phyloP scores from a whole-genome alignment of 257 asterid species.

The Eustoma russellianum region DNA sequence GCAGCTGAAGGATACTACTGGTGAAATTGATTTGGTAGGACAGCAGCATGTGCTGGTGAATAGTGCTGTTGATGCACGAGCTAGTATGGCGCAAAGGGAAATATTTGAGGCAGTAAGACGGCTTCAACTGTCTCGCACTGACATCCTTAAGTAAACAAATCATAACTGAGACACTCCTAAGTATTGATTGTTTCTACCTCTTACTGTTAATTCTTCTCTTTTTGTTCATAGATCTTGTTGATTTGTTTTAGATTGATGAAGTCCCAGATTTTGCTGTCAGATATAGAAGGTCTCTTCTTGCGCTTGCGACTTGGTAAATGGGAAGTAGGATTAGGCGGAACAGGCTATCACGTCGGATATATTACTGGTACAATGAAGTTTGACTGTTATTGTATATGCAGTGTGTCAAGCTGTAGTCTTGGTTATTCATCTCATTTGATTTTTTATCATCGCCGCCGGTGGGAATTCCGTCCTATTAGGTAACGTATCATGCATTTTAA shows the following conservation, averaged over 20 bases:
- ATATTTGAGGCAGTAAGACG: constrained; percentile 52
- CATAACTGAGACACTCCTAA: too few species aligned
- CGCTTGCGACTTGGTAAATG: constrained; percentile 53
- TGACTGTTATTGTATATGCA: neutral
- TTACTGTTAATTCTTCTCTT: too few species aligned
- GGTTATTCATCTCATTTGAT: neutral
- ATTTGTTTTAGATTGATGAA: constrained; percentile 42
- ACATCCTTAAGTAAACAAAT: constrained; percentile 49
- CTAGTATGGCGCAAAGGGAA: constrained; percentile 18
- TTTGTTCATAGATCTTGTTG: too few species aligned
- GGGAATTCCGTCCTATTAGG: too few species aligned
- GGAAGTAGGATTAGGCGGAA: constrained; percentile 43
- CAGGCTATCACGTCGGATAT: constrained; percentile 62
- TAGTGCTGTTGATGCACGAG: constrained; percentile 9
- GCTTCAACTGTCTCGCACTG: constrained; percentile 61
- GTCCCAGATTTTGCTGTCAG: constrained; percentile 24
- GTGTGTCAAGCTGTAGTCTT: too few species aligned
- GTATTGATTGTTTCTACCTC: too few species aligned
- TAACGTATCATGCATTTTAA: too few species aligned
- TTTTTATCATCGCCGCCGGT: too few species aligned
- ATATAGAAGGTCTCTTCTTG: constrained; percentile 51
- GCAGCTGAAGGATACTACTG: constrained; percentile 9
- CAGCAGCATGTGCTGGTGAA: neutral
- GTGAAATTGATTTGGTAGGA: constrained; percentile 5
- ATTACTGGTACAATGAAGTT: constrained; percentile 33